Evolutionary conservation across 2,329 filamentous ascomycete species (phyloP), one percentile per base, ranked within the genome.

Genomic region (Pestalotiopsis sp.): DNA sequence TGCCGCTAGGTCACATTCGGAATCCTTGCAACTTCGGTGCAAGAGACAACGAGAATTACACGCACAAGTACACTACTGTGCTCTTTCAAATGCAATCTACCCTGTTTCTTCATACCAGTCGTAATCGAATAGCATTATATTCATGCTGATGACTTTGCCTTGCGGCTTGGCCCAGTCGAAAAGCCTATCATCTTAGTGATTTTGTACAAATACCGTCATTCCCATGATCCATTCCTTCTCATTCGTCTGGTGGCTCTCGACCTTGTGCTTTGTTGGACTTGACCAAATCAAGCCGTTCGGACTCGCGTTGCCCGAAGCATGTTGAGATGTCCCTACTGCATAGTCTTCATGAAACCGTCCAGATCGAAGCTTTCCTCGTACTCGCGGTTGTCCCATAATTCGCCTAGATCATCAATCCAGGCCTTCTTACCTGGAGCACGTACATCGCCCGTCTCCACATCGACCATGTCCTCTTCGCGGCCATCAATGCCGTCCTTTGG

Each of bases 291-390:
- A 9, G 7, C 17, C 14, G 9, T 20, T 9, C 45, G 6, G 17
- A 9, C 4, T n/a, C 45, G 6, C 17, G 41, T 52, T n/a, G 17
- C 17, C 17, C 11, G 45, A 20, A 3, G 31, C 17, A n/a, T 52
- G 45, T n/a, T n/a, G 9, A 52, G 9, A 5, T 9, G 20, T 6
- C 59, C 25, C 49, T 68, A 75, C 61, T 73, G 70, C 93, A 99
- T 98, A 74, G 90, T 97, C 80, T 94, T 95, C 83, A 99, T 87
- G 83, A 98, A 99, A 3, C 93, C 95, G 76, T 97, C 94, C 73
- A 99, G 83, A 79, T 98, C 94, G 79, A 98, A 98, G 81, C 97
- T 97, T 83, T 99, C 96, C 81, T 98, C 94, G 80, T 99, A 99
- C 84, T 98, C 95, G 78, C 91, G 91, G 79, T 98, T 95, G 79